Evolutionary conservation across 1,139 yeast species (phyloP), one percentile per base, ranked within the genome.

Genomic region (Saccharomyces hybrid): DNA sequence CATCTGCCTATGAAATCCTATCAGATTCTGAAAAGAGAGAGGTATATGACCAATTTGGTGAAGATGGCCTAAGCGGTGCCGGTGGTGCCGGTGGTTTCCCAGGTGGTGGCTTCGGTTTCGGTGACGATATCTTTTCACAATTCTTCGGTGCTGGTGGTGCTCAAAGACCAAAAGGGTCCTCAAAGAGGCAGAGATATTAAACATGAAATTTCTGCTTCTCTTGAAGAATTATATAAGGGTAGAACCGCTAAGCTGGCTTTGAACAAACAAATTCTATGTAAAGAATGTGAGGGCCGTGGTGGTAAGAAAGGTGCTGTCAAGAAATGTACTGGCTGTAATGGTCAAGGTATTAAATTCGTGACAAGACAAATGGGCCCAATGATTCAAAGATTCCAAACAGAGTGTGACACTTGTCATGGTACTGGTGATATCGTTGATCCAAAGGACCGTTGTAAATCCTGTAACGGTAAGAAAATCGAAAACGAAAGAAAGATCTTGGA

Each of bases 301-400:
- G 99, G 99, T 75, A 89, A 89, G 71, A 89, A 84, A 64, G 96
- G 95, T 58, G 80, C 89, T 58, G 95, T 91, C 64, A 87, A 86
- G 78, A 83, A 84, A 68, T 93, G 99, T 84, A 64, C 84, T 55
- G 74, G 83, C 50, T 93, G 99, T 84, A 75, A 77, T 64, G 99
- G 99, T 75, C 80, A 81, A 67, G 99, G 99, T 81, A 78, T 86
- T 74, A 88, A 84, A 74, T 86, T 93, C 65, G 86, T 91, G 65
- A 89, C 97, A 56, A 88, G 97, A 78, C 98, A 93, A 75, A 91
- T 93, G 97, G 99, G 99, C 64, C 97, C 97, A 61, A 90, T 93
- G 95, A 86, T 93, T 68, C 99, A 93, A 78, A 85, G 97, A 79
- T 88, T 88, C 83, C 99, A 93, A 77, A 85, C 96, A 47, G 85